Evolutionary conservation across 495 filamentous ascomycete genomes (phyloP).

Genomic region (Neurospora sp.): DNA sequence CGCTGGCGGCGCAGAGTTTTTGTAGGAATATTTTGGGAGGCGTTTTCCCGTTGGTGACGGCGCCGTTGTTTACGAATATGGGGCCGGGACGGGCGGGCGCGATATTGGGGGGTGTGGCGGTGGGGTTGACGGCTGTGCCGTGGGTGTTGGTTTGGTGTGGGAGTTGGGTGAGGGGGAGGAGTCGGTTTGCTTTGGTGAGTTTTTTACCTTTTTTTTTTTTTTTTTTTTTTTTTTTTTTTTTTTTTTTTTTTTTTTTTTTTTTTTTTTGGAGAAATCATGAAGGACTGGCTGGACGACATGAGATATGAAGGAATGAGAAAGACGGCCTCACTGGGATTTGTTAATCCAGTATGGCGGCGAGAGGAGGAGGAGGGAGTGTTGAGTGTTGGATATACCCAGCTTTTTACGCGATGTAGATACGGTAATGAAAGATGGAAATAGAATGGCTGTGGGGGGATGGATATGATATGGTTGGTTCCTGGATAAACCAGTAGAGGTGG

Average conservation of each 20-base stretch:
- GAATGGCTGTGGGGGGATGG: no score
- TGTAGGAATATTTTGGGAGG: slow-evolving; percentile 78
- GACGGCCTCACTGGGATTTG: neutral
- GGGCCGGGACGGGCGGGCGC: slow-evolving; percentile 64
- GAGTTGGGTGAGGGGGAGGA: slow-evolving; percentile 63
- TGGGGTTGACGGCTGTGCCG: slow-evolving; percentile 63
- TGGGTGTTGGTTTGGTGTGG: slow-evolving; percentile 82
- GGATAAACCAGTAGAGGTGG: no score
- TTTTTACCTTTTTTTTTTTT: no score
- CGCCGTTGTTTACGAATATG: slow-evolving; percentile 59
- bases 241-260: no score
- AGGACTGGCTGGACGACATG: neutral
- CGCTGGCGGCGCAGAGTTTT: slow-evolving; percentile 79
- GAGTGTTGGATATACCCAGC: neutral
- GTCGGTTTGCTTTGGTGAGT: slow-evolving; percentile 51
- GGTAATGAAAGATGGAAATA: neutral
- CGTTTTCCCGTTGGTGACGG: slow-evolving; percentile 68
- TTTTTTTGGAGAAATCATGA: neutral
- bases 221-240: no score
- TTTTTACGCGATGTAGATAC: neutral
- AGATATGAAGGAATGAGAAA: neutral
- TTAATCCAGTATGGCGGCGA: neutral
- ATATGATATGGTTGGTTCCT: no score
- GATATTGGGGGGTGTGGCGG: slow-evolving; percentile 66
- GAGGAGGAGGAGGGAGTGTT: neutral